phyloP scores from a whole-genome alignment of 176 grass and related monocot genomes.

The Paspalum notatum region DNA sequence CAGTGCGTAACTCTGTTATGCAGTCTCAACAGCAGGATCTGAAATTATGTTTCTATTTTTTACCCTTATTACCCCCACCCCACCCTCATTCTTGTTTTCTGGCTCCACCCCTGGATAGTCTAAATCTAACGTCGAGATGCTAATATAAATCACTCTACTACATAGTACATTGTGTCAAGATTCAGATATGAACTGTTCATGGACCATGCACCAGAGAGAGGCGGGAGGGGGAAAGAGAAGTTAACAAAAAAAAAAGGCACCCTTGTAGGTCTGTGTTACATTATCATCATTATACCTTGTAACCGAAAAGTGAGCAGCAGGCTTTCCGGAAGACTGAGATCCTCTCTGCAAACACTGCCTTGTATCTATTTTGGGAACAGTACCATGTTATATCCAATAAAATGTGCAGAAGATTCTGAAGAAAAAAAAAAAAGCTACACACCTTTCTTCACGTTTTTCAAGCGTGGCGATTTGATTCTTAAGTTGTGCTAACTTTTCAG shows the following conservation, averaged over 20 bases:
- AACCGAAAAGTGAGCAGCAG: conserved; percentile 95
- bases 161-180: too few species aligned
- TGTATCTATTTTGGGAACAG: conserved; percentile 72
- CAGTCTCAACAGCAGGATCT: conserved; percentile 18
- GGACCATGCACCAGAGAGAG: background rate
- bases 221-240: background rate
- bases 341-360: conserved; percentile 93
- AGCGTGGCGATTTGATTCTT: conserved; percentile 94
- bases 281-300: conserved; percentile 72
- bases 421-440: conserved; percentile 12
- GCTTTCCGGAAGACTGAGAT: conserved; percentile 95
- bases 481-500: conserved; percentile 91
- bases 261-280: background rate
- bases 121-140: too few species aligned
- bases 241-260: background rate
- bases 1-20: conserved; percentile 6
- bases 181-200: too few species aligned
- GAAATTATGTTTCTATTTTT: background rate
- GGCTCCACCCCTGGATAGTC: too few species aligned
- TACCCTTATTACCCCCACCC: too few species aligned
- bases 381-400: conserved; percentile 38
- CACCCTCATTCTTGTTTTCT: too few species aligned
- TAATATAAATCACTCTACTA: too few species aligned
- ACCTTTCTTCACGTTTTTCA: conserved; percentile 99
- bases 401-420: conserved; percentile 26